Evolutionary conservation across 2,329 filamentous ascomycete species (phyloP), one percentile per base, ranked within the genome.

Genomic region (Talaromyces albobiverticillius): DNA sequence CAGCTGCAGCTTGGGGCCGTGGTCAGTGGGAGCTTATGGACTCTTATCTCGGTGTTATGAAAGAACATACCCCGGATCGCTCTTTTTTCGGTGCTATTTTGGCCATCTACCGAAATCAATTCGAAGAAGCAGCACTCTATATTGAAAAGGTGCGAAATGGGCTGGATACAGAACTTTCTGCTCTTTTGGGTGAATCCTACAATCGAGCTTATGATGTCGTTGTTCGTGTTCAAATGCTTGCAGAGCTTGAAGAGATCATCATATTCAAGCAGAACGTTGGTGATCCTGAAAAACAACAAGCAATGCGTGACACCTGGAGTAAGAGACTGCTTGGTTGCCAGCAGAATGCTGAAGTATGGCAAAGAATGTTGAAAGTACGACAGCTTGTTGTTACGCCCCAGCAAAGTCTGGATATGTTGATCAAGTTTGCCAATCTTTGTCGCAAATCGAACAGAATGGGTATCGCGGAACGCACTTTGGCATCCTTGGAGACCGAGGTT

Each of bases 21-120:
- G 88, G 89, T 58, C 95, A 97, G 68, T 99, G 95, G 89, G 93
- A 97, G 62, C 84, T 93, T 14, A 99, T 99, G 94, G 94, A 99
- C 70, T 91, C 88, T 54, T 99, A 99, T 66, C 81, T 99, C 23
- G 88, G 87, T 59, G 94, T 94, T 23, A 96, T 99, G 86, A 96
- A 96, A 74, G 83, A 90, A 36, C 83, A 89, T 66, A 96, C 93
- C 6, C 93, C 94, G 0, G 95, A 99, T 71, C 83, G 94, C 46
- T 95, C 93, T 0, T 99, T 99, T 80, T 99, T 99, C 64, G 94
- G 93, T 32, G 95, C 94, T 7, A 97, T 99, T 64, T 79, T 99
- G 52, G 88, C 93, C 1, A 86, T 99, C 26, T 93, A 99, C 69
- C 87, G 93, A 46, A 96, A 97, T 66, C 91, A 96, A 62, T 99